These are phyloP conservation scores for Fusarium sp. DNA, from an alignment of 2,329 filamentous ascomycete genomes.

Conservation along the genomic window DNA sequence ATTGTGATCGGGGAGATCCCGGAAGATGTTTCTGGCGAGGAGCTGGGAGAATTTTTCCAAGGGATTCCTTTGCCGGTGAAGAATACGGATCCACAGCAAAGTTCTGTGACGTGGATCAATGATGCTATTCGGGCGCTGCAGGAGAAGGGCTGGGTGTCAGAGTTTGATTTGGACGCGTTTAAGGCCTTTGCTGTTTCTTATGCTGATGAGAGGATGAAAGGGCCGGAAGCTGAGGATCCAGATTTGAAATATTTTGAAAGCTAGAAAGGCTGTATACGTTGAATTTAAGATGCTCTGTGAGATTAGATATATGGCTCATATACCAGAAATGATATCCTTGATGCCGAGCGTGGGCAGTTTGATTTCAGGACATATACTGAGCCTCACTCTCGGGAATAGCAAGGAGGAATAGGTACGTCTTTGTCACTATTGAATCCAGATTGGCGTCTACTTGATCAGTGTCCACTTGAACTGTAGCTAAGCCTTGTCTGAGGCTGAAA, in stretches of 20 bases:
- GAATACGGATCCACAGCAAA: constrained; percentile 51
- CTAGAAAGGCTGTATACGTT: not conserved
- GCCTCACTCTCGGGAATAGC: not conserved
- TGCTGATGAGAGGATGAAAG: constrained; percentile 47
- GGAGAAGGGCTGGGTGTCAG: constrained; percentile 39
- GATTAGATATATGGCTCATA: not conserved
- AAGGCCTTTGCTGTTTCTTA: constrained; percentile 47
- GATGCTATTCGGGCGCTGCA: constrained; percentile 47
- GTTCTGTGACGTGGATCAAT: constrained; percentile 51
- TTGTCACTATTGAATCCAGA: not conserved
- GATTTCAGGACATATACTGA: not conserved
- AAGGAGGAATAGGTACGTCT: fast-evolving
- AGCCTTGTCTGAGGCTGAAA: not conserved
- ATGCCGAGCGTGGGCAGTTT: not conserved
- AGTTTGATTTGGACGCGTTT: constrained; percentile 46
- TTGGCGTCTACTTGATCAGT: not conserved
- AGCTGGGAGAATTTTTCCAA: constrained; percentile 42
- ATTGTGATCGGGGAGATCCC: constrained; percentile 47
- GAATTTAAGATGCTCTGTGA: not conserved
- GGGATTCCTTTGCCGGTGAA: constrained; percentile 47
- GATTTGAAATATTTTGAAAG: constrained; percentile 7
- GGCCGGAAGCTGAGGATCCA: constrained; percentile 21
- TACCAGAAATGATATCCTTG: not conserved
- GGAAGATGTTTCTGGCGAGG: constrained; percentile 18
- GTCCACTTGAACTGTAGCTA: not conserved